Evolutionary conservation across 2,329 filamentous ascomycete species (phyloP).

Genomic region (Aspergillus alliaceus): DNA sequence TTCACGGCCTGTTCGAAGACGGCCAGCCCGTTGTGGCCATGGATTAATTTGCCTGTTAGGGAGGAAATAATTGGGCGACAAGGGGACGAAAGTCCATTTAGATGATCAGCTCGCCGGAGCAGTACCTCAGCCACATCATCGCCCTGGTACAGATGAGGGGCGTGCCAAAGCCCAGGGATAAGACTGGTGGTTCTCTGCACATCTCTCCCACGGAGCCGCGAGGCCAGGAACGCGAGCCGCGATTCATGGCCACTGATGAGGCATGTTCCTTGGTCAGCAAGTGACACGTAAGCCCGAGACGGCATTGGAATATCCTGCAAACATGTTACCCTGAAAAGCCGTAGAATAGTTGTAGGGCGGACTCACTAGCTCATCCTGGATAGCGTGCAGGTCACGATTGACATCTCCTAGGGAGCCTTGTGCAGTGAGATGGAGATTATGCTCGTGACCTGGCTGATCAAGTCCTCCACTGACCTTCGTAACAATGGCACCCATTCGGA

Average conservation of each 20-base stretch:
- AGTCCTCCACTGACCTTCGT: not conserved
- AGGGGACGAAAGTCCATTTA: not conserved
- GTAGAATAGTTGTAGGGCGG: constrained; percentile 8
- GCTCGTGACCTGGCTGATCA: not conserved
- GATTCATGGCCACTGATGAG: constrained; percentile 26
- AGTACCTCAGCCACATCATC: constrained; percentile 2
- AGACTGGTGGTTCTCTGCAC: not conserved
- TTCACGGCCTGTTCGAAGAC: not conserved
- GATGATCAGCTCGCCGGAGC: constrained; percentile 1
- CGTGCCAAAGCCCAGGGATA: constrained; percentile 25
- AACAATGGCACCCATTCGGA: constrained; percentile 46
- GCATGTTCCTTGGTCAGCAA: not conserved
- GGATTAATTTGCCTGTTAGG: not conserved
- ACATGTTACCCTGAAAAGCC: not conserved
- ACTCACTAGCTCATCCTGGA: constrained; percentile 12
- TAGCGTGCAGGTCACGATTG: not conserved
- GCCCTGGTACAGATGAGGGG: constrained; percentile 47
- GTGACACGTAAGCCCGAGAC: not conserved
- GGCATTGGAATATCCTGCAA: not conserved
- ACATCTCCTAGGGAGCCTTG: not conserved
- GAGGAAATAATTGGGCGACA: not conserved
- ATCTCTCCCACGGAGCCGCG: not conserved
- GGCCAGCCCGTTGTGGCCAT: not conserved
- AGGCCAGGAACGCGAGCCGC: constrained; percentile 21
- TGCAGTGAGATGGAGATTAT: not conserved